A percentile compares a stretch with the other conserved stretches of the same genome.
These are phyloP conservation scores for Kodamaea sp. DNA, from an alignment of 1,139 yeast genomes.

Conservation along the genomic window DNA sequence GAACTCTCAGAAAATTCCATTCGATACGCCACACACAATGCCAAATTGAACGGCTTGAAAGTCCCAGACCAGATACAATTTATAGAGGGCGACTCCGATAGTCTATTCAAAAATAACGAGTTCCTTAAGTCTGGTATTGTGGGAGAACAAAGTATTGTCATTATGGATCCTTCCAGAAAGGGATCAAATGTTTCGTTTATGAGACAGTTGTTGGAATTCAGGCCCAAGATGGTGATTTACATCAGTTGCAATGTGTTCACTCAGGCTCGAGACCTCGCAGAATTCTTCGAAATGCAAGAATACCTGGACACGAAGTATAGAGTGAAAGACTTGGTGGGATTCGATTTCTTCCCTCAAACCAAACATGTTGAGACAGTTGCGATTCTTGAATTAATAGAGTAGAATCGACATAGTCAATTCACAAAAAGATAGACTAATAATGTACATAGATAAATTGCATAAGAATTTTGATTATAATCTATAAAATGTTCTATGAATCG, in stretches of 20 bases:
- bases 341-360: constrained; percentile 52
- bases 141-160: constrained; percentile 39
- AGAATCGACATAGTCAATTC: constrained; percentile 7
- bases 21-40: constrained; percentile 41
- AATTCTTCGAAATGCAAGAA: constrained; percentile 27
- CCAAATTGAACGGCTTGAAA: constrained; percentile 37
- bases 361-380: constrained; percentile 50
- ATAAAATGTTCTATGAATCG: background rate
- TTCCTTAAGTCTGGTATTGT: constrained; percentile 26
- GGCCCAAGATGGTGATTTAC: constrained; percentile 40
- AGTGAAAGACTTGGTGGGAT: constrained; percentile 38
- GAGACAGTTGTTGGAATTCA: constrained; percentile 36
- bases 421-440: too few relatives aligned
- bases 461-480: background rate
- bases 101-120: constrained; percentile 29
- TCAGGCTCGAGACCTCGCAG: constrained; percentile 45
- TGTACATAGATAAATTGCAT: background rate
- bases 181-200: constrained; percentile 40
- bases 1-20: constrained; percentile 38
- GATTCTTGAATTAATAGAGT: constrained; percentile 26
- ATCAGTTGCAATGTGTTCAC: constrained; percentile 50
- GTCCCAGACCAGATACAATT: constrained; percentile 32
- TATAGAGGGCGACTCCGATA: constrained; percentile 40
- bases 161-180: constrained; percentile 50
- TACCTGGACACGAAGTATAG: constrained; percentile 21